Percentiles rank a stretch among this genome's conserved stretches.
Conservation (phyloP, 2,329 filamentous ascomycete genomes). For the Waltergamsia citrina region DNA sequence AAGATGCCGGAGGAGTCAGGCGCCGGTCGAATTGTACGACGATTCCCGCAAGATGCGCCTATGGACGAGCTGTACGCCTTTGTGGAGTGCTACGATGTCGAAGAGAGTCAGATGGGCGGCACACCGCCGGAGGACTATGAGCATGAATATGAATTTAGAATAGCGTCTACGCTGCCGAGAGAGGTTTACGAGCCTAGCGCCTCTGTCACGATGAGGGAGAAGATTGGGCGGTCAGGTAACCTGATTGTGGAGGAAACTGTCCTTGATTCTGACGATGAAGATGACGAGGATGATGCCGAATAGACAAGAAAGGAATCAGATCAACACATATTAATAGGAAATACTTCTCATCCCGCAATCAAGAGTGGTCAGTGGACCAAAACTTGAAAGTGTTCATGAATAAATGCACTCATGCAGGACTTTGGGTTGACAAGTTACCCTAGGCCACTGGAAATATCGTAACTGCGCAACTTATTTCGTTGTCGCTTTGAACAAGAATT, state of each 20-base stretch:
- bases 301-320: no score
- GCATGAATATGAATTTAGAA: conserved; percentile 75
- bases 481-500: no score
- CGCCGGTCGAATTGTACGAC: conserved; percentile 66
- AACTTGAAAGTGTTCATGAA: no score
- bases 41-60: conserved; percentile 58
- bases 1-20: conserved; percentile 51
- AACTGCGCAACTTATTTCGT: no score
- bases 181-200: conserved; percentile 65
- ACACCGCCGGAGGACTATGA: conserved; percentile 56
- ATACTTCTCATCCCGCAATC: no score
- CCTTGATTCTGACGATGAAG: conserved; percentile 23
- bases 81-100: conserved; percentile 67
- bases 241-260: conserved; percentile 68
- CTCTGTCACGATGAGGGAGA: conserved; percentile 56
- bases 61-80: conserved; percentile 93
- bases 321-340: background rate
- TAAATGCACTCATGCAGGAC: no score
- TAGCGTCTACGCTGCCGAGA: conserved; percentile 79
- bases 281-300: conserved; percentile 13
- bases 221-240: conserved; percentile 76
- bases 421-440: no score
- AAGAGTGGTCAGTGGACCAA: no score
- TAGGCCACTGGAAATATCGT: no score
- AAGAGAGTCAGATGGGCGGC: conserved; percentile 17